Evolutionary conservation across 2,329 filamentous ascomycete genomes (phyloP), one percentile per base, ranked within the genome.

Genomic region (Akanthomyces muscarius): DNA sequence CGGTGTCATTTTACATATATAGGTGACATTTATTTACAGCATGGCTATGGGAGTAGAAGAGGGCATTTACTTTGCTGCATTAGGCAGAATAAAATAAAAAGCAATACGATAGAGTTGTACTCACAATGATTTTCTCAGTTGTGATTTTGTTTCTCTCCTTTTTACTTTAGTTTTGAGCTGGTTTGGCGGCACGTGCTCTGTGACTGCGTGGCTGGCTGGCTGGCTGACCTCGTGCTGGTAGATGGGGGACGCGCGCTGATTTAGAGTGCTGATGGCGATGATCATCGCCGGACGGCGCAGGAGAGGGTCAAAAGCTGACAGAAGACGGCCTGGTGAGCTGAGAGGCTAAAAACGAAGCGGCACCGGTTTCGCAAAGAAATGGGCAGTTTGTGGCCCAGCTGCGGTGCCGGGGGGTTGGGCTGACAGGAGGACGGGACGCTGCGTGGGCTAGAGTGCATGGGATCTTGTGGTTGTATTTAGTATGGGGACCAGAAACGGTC

Each of bases 1-100:
- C 25, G 30, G 47, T 11, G 44, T 28, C 47, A 18, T 44, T 52
- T 36, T 44, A 10, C 42, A 60, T 44, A 42, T 52, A 45, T n/a
- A 38, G 36, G 52, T 52, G 47, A 51, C 18, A 60, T 60, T 52
- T 60, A 44, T 36, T 60, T 52, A 60, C 28, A 60, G 57, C 48
- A 60, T 60, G 57, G 57, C 44, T 60, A 60, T 36, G 57, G 48
- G 21, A 25, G 56, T 59, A 59, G 45, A 59, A 28, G 33, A 30
- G 8, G 44, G 28, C 28, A 38, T 13, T 13, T 48, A 13, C 28
- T 38, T 38, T 58, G 30, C 55, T 48, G 41, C 14, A 10, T 47
- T 48, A 21, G 21, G 30, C 18, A 38, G 21, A 38, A 3, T 16
- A 36, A 38, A 38, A 1, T 16, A 33, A 21, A 47, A 36, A 38